Evolutionary conservation across 78 protist species (phyloP).

Genomic region (Chrysochromulina parva): DNA sequence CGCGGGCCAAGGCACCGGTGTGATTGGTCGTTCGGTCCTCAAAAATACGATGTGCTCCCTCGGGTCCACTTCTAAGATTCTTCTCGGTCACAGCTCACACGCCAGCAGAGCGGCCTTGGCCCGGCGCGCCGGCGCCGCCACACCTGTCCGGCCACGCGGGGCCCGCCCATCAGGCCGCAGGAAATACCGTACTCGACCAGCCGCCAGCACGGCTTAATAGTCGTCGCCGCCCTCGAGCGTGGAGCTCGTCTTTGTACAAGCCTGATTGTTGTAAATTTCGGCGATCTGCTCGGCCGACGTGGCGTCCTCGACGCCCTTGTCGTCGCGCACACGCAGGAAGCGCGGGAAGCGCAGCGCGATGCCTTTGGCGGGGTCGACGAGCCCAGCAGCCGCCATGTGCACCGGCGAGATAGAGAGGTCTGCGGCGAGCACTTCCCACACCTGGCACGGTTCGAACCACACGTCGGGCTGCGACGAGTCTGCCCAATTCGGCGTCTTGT

Average conservation of each 20-base stretch:
- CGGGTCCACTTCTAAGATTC: too few relatives aligned
- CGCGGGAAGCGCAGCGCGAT: slow-evolving; percentile 98
- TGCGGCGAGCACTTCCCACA: slow-evolving; percentile 13
- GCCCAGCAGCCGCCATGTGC: not conserved
- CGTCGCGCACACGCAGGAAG: slow-evolving; percentile 92
- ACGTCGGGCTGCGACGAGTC: not conserved
- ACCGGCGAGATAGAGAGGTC: slow-evolving; percentile 8
- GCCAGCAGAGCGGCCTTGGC: too few relatives aligned
- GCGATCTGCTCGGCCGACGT: slow-evolving; percentile 67
- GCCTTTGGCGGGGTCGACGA: slow-evolving; percentile 81
- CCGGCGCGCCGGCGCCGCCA: too few relatives aligned
- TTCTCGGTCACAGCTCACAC: too few relatives aligned
- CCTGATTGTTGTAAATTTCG: not conserved
- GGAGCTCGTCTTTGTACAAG: not conserved
- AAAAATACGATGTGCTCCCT: not conserved
- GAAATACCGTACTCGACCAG: too few relatives aligned
- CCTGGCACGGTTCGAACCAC: not conserved
- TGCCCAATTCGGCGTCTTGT: not conserved
- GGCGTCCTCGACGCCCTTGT: slow-evolving; percentile 93
- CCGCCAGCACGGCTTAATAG: not conserved
- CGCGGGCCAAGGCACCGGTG: too few relatives aligned
- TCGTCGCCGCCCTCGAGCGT: not conserved
- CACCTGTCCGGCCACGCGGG: too few relatives aligned
- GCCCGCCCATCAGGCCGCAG: too few relatives aligned
- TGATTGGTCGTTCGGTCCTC: not conserved